These are phyloP conservation scores for Kwoniella sp. DNA, from an alignment of 768 basidiomycete genomes.

Conservation along the genomic window DNA sequence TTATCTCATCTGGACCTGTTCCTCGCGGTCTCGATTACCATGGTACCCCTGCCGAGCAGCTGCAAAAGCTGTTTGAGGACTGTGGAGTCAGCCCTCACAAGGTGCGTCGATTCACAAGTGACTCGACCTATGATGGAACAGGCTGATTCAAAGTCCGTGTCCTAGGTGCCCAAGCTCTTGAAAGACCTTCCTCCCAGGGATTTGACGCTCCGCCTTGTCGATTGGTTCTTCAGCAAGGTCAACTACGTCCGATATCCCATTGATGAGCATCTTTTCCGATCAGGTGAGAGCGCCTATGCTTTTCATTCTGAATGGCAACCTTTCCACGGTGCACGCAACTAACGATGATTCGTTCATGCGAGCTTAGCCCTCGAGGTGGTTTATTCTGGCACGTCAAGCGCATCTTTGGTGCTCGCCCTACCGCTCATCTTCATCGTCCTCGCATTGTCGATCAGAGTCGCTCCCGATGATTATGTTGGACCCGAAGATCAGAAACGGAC, in stretches of 20 bases:
- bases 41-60: constrained; percentile 70
- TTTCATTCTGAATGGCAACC: too few species aligned
- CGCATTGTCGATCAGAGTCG: constrained; percentile 80
- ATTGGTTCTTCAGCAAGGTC: constrained; percentile 67
- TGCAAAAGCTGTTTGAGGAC: constrained; percentile 78
- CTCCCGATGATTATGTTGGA: constrained; percentile 80
- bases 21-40: constrained; percentile 46
- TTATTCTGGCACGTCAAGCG: constrained; percentile 58
- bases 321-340: neutral
- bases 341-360: neutral
- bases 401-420: constrained; percentile 57
- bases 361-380: constrained; percentile 62
- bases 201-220: constrained; percentile 73
- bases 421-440: constrained; percentile 92
- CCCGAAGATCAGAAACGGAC: constrained; percentile 73
- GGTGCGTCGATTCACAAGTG: constrained; percentile 22
- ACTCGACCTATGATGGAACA: neutral
- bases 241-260: constrained; percentile 94
- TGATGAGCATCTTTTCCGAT: constrained; percentile 62
- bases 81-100: constrained; percentile 90
- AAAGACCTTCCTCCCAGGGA: constrained; percentile 81
- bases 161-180: constrained; percentile 73
- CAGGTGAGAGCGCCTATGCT: constrained; percentile 30
- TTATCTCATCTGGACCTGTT: constrained; percentile 11
- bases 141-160: neutral